A percentile compares a stretch with the other conserved stretches of the same genome.
Conservation (phyloP, 192 early-diverging fungal species). For the Gamsiella multidivaricata region DNA sequence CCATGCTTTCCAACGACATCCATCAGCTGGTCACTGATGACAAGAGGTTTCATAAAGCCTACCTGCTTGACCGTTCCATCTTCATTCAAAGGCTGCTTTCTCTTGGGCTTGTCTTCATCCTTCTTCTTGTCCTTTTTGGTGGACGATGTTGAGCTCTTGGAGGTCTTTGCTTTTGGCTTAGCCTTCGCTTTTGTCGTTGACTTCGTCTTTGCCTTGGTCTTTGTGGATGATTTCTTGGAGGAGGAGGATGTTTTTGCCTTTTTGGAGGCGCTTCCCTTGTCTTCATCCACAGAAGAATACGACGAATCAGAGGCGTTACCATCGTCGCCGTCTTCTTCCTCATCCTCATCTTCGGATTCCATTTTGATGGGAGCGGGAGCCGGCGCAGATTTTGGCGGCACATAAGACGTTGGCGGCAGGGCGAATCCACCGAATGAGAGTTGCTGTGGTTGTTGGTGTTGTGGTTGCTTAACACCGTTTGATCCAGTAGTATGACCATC, state of each 20-base stretch:
- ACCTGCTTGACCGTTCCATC: conserved; percentile 38
- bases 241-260: conserved; percentile 16
- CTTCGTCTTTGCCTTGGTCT: conserved; percentile 29
- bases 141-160: neutral
- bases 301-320: conserved; percentile 18
- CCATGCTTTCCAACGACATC: conserved; percentile 58
- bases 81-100: conserved; percentile 36
- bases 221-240: conserved; percentile 20
- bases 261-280: conserved; percentile 3
- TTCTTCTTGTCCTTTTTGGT: conserved; percentile 6
- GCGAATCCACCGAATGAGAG: conserved; percentile 24
- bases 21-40: conserved; percentile 38
- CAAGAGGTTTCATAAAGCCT: conserved; percentile 21
- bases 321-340: conserved; percentile 23
- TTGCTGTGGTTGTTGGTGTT: neutral
- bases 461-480: neutral
- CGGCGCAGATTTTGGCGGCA: conserved; percentile 26
- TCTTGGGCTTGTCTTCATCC: conserved; percentile 24
- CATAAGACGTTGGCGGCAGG: conserved; percentile 50
- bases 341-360: neutral
- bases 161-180: neutral
- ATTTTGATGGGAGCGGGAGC: conserved; percentile 15
- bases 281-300: conserved; percentile 20
- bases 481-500: conserved; percentile 2
- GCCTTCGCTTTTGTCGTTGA: conserved; percentile 29